Evolutionary conservation across 208 protist genomes (phyloP), one percentile per base, ranked within the genome.

Genomic region (Angomonas deanei): DNA sequence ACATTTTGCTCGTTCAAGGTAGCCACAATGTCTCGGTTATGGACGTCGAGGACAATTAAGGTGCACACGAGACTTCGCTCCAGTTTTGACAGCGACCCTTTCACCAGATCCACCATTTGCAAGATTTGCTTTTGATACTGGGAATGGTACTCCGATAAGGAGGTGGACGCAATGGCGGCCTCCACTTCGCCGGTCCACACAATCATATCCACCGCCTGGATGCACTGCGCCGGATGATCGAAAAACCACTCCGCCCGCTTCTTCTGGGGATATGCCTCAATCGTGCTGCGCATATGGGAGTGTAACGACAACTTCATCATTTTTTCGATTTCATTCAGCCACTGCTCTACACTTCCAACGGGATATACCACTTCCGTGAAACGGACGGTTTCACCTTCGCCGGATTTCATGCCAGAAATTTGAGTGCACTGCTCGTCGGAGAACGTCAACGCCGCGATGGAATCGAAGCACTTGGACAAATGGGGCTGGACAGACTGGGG

Each of bases 391-490:
- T 99, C 96, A 23, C 84, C 79, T 61, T 99, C 96, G 30, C 77
- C 81, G 36, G 91, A 97, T 17, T 83, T 56, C 94, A 98, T 98
- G 48, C 80, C 92, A 0, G 79, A 66, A 64, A 97, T 96, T 64
- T 96, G 78, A 0, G 74, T 82, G 66, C 78, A 89, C 47, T 74
- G 71, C 24, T 91, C 84, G 32, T 88, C 82, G 26, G 71, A 63
- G 61, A 97, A 96, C 63, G 87, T 66, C 33, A 98, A 81, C 57
- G 69, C 61, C 23, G 93, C 81, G 52, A 99, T 97, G 17, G 91
- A 97, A 69, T 98, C 96, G 70, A 99, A 99, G 76, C 93, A 98
- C 79, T 98, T 98, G 26, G 78, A 78, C 70, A 99, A 70, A 68
- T 99, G 94, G 27, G 96, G 96, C 80, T 99, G 96, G 19, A 99